Conservation (phyloP, 768 basidiomycete genomes). For the Amanita rimosa region DNA sequence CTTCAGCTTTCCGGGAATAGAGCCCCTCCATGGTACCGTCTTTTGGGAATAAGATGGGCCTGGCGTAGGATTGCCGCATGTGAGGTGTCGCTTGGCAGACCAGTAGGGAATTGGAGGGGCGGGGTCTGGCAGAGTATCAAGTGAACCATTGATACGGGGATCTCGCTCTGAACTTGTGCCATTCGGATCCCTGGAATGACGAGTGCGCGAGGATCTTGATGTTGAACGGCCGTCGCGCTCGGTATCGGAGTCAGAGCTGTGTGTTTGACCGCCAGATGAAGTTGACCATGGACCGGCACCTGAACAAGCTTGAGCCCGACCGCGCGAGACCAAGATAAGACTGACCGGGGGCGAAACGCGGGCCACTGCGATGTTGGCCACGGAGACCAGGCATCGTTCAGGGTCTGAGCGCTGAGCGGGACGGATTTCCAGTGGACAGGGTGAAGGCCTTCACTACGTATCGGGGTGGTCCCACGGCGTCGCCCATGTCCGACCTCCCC, state of each 20-base stretch:
- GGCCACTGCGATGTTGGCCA: conserved; percentile 13
- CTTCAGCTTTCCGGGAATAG: conserved; percentile 77
- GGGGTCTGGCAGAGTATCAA: conserved; percentile 33
- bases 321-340: conserved; percentile 4
- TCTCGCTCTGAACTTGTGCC: conserved; percentile 17
- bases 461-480: neutral
- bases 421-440: too few species aligned
- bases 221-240: conserved; percentile 38
- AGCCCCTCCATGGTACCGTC: conserved; percentile 69
- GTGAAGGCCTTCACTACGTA: too few species aligned
- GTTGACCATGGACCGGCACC: conserved; percentile 23
- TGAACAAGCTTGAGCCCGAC: conserved; percentile 7
- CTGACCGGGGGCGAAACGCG: conserved; percentile 17
- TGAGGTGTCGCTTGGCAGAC: conserved; percentile 85
- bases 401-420: neutral
- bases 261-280: conserved; percentile 12
- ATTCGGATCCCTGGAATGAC: conserved; percentile 19
- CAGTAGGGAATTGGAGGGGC: conserved; percentile 70
- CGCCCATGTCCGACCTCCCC: conserved; percentile 16
- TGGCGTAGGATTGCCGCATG: conserved; percentile 77
- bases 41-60: conserved; percentile 55
- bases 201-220: conserved; percentile 32
- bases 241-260: conserved; percentile 41
- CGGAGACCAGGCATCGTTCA: conserved; percentile 7
- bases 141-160: conserved; percentile 29